Percentiles rank a stretch among this genome's conserved stretches.
These are phyloP conservation scores for Lactifluus volemus DNA, from an alignment of 768 basidiomycete genomes.

Conservation along the genomic window DNA sequence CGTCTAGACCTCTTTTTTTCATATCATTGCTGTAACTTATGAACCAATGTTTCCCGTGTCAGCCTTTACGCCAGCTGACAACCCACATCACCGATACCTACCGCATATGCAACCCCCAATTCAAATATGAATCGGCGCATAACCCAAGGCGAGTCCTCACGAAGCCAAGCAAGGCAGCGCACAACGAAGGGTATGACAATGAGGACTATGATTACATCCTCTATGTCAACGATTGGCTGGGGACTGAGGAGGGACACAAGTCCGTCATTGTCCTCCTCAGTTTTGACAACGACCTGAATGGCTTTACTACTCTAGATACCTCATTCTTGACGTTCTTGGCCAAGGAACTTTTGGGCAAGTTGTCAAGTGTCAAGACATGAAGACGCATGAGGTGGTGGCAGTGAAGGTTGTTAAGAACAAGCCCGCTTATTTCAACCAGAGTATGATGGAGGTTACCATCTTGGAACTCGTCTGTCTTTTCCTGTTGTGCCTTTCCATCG, in stretches of 20 bases:
- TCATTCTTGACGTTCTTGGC: conserved; percentile 96
- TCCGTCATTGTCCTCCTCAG: conserved; percentile 33
- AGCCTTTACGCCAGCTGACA: conserved; percentile 67
- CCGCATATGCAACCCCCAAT: conserved; percentile 88
- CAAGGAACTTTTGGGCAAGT: conserved; percentile 99
- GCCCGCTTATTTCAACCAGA: conserved; percentile 98
- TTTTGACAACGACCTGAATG: conserved; percentile 11
- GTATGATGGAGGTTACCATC: conserved; percentile 99
- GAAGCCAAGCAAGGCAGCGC: conserved; percentile 90
- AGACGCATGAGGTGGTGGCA: conserved; percentile 96
- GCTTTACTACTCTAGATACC: conserved; percentile 48
- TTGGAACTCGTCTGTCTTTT: conserved; percentile 76
- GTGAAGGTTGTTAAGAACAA: conserved; percentile 99
- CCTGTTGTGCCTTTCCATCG: conserved; percentile 3
- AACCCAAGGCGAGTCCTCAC: conserved; percentile 96
- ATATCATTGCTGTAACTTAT: not conserved
- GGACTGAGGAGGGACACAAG: conserved; percentile 93
- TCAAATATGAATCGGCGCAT: conserved; percentile 89
- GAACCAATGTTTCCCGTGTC: conserved; percentile 17
- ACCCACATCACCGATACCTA: conserved; percentile 85
- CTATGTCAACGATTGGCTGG: conserved; percentile 97
- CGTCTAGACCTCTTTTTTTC: conserved; percentile 27
- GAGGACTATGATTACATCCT: conserved; percentile 99
- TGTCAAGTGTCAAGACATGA: conserved; percentile 99
- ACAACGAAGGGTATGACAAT: conserved; percentile 97